phyloP scores from a whole-genome alignment of 176 grass and related monocot genomes.

The Bothriochloa decipiens region DNA sequence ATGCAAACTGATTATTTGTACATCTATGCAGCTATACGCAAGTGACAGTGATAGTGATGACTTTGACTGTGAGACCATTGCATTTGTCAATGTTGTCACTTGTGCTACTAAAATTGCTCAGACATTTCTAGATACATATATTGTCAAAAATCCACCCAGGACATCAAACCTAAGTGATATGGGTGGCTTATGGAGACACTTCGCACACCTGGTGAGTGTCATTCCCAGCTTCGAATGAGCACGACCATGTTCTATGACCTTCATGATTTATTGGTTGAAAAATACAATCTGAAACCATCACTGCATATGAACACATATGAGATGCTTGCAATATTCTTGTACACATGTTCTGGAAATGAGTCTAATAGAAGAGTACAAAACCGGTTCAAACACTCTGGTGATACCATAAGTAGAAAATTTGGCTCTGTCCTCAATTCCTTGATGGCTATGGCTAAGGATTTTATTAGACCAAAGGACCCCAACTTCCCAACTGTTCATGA shows the following conservation, averaged over 20 bases:
- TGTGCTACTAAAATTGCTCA: too few species aligned
- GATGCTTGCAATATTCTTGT: background rate
- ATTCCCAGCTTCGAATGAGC: background rate
- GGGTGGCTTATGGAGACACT: background rate
- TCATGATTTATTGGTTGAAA: background rate
- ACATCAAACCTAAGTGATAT: background rate
- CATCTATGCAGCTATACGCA: too few species aligned
- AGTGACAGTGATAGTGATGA: too few species aligned
- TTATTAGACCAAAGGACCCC: background rate
- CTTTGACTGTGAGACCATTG: too few species aligned
- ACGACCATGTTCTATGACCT: too few species aligned
- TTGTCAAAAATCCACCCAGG: background rate
- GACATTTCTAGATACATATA: background rate
- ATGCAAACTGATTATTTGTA: too few species aligned
- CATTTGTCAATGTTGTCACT: too few species aligned
- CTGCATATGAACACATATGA: background rate
- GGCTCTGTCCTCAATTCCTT: background rate
- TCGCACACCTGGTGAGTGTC: background rate
- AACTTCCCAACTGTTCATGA: background rate
- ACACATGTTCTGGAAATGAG: background rate
- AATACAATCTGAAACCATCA: background rate
- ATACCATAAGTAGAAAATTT: background rate
- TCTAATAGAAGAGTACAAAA: background rate
- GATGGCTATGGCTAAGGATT: background rate
- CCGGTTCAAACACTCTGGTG: background rate